Evolutionary conservation across 2,329 filamentous ascomycete species (phyloP).

Genomic region (Simplicillium aogashimaense): DNA sequence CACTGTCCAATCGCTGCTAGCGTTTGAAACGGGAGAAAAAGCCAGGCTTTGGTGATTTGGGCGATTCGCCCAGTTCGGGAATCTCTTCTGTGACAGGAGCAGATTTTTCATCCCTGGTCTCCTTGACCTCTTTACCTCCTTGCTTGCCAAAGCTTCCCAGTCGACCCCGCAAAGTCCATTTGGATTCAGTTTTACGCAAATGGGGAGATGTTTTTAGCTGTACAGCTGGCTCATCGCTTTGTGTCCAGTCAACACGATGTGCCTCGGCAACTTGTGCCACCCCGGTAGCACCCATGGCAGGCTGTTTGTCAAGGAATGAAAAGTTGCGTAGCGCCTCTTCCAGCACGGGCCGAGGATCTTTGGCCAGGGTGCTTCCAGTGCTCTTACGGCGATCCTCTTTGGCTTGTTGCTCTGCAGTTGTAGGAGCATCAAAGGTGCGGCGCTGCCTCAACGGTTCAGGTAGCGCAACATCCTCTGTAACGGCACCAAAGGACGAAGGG

Average conservation of each 20-base stretch:
- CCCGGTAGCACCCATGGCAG: constrained; percentile 12
- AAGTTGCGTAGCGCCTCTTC: constrained; percentile 3
- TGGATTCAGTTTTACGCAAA: constrained; percentile 35
- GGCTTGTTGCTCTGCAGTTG: constrained; percentile 7
- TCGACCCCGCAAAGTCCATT: constrained; percentile 36
- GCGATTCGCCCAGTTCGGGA: constrained; percentile 8
- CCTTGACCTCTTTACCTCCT: constrained; percentile 15
- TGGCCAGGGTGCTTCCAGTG: constrained; percentile 22
- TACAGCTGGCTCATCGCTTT: constrained; percentile 36
- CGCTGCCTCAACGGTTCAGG: background rate
- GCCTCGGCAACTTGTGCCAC: constrained; percentile 17
- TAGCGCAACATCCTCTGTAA: constrained; percentile 18
- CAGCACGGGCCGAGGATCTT: constrained; percentile 6
- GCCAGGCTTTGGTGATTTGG: constrained; percentile 23
- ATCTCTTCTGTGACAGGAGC: constrained; percentile 9
- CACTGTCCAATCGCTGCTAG: constrained; percentile 11
- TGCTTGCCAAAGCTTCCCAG: constrained; percentile 23
- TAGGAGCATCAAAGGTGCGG: constrained; percentile 1
- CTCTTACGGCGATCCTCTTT: constrained; percentile 22
- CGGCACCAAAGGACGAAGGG: constrained; percentile 16
- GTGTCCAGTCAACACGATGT: constrained; percentile 47
- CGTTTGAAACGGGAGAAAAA: constrained; percentile 36
- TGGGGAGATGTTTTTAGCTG: constrained; percentile 14
- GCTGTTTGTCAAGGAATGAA: constrained; percentile 2
- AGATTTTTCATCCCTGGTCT: constrained; percentile 5